Evolutionary conservation across 768 basidiomycete genomes (phyloP), one percentile per base, ranked within the genome.

Genomic region (Agaricus blazei): DNA sequence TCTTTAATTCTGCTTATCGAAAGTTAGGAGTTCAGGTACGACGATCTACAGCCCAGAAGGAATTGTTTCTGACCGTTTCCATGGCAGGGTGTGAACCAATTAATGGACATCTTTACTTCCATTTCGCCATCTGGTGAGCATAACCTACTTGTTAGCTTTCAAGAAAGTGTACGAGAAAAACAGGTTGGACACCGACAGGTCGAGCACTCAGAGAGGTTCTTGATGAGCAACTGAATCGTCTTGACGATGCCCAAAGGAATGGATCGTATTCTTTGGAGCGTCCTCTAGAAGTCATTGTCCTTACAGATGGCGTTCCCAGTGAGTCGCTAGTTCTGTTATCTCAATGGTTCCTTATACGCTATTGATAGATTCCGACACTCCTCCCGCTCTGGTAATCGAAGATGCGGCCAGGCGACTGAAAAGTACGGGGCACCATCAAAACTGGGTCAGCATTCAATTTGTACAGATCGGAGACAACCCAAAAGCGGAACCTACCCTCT

Each of bases 251-350:
- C 2, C 52, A 62, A 28, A 41, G 57, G 27, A 51, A 53, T 1
- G 9, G 48, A 0, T 52, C 52, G 29, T 72, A 70, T 56, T 48
- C 47, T 3, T 51, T 58, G n/a, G 64, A 70, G 23, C 58, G 57
- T 29, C 70, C 69, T 1, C 52, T 70, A 15, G 67, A 72, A 56
- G 67, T 72, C 40, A 66, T 72, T 27, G 62, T 72, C 23, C 56
- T 72, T 7, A 72, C 70, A 9, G 69, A 72, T 49, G 69, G 70
- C n/a, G 59, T 62, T 1, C 68, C 70, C 23, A 56, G 69, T 70
- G 54, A 4, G 4, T 60, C 59, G 14, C 11, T n/a, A 15, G 36
- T 43, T 24, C n/a, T 27, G 19, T 34, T 23, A 27, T 31, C 11
- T 36, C 14, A 19, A 8, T 38, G 11, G 1, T 15, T 3, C 28